Evolutionary conservation across 345 rosid species (phyloP), one percentile per base, ranked within the genome.

Genomic region (Sisymbrium irio): DNA sequence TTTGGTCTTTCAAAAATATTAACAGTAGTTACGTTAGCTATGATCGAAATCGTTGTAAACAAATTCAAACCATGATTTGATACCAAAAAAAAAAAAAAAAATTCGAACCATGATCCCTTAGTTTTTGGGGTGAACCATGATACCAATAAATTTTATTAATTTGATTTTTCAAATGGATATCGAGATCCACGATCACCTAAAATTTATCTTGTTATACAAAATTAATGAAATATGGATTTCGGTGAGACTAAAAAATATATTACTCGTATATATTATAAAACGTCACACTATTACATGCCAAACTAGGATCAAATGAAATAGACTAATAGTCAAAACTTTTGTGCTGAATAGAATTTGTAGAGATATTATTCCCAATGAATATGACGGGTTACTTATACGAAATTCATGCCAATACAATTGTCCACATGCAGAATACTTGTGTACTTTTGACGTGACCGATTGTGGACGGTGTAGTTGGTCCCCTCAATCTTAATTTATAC

Each of bases 401-500:
- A 42, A 64, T 73, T 73, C 57, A 20, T 73, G 71, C 57, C 64
- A 54, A 42, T 32, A 32, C 4, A 73, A 73, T 63, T 73, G 77
- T 54, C 77, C 28, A 44, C 57, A 73, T 73, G 71, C 77, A 73
- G 70, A 73, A 54, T 63, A 63, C 25, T 53, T 40, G 4, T 42
- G 70, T 32, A 72, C 10, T 20, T 44, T 44, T 42, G 64, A 64
- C 71, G 64, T 73, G 63, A 54, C 47, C 27, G 15, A 40, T 54
- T 42, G 25, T 72, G 70, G 70, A 63, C 77, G 77, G 63, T 41
- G 15, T 51, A 30, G 45, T 53, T 53, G 76, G 69, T 62, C 69
- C 45, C 7, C 69, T 72, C 63, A 63, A 55, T 62, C 69, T 72
- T 19, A 51, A 50, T 22, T 62, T 51, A 33, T 60, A 62, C 17